Evolutionary conservation across 192 early-diverging fungal species (phyloP).

Genomic region (Neocallimastix lanati): DNA sequence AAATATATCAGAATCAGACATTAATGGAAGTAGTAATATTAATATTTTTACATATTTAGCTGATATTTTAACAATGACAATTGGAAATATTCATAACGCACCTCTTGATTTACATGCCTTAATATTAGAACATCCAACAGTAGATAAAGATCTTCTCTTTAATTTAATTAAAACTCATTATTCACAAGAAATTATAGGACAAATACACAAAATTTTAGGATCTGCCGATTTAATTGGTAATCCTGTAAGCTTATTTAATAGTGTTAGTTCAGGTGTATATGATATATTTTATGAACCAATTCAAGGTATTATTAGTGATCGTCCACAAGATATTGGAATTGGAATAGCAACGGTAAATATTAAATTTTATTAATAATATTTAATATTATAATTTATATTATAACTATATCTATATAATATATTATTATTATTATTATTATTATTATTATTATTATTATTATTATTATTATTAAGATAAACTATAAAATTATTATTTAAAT

Average conservation of each 20-base stretch:
- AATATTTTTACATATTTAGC: constrained; percentile 40
- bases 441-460: constrained; percentile 10
- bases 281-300: constrained; percentile 97
- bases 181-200: constrained; percentile 73
- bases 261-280: constrained; percentile 76
- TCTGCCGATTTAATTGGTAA: constrained; percentile 95
- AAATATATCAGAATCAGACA: too few species aligned
- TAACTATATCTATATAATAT: too few species aligned
- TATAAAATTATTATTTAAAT: background rate
- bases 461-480: background rate
- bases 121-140: constrained; percentile 70
- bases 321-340: constrained; percentile 84
- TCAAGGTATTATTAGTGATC: constrained; percentile 86
- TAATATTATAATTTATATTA: constrained; percentile 2
- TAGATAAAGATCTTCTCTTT: constrained; percentile 49
- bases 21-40: background rate
- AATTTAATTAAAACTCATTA: constrained; percentile 75
- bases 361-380: too few species aligned
- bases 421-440: constrained; percentile 11
- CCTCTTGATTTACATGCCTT: constrained; percentile 21
- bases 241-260: constrained; percentile 92
- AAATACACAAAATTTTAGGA: constrained; percentile 69
- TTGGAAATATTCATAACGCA: constrained; percentile 78
- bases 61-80: constrained; percentile 87
- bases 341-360: constrained; percentile 68